Evolutionary conservation across 2,329 filamentous ascomycete species (phyloP).

Genomic region (Alternaria sp.): DNA sequence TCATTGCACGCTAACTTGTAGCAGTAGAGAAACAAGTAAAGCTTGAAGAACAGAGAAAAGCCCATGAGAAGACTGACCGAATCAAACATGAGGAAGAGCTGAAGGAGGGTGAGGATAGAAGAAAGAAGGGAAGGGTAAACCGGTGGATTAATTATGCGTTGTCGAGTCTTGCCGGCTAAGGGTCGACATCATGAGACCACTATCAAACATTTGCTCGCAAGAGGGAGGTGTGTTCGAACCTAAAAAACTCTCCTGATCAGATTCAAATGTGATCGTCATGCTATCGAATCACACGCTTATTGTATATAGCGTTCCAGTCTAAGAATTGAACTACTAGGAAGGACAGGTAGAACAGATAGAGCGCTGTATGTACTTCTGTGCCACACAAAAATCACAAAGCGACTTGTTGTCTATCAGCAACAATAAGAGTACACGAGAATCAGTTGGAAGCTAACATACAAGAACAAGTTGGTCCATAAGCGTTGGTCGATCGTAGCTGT

Average conservation of each 20-base stretch:
- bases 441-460: not conserved
- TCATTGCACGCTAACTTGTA: not conserved
- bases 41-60: not conserved
- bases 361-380: not conserved
- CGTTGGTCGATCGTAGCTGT: not conserved
- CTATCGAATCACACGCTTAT: not conserved
- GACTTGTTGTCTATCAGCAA: not conserved
- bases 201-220: not conserved
- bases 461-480: not conserved
- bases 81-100: not conserved
- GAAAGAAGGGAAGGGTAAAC: not conserved
- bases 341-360: not conserved
- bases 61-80: not conserved
- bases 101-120: not conserved
- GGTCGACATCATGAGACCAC: not conserved
- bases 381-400: not conserved
- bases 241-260: not conserved
- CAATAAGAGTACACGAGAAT: not conserved
- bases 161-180: not conserved
- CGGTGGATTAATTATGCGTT: not conserved
- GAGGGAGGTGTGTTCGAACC: not conserved
- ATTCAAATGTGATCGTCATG: not conserved
- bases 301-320: not conserved
- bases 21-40: not conserved
- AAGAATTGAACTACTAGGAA: not conserved